Percentiles rank a stretch among this genome's conserved stretches.
phyloP scores from a whole-genome alignment of 116 monocot genomes.

The Dioscorea cayenensis region DNA sequence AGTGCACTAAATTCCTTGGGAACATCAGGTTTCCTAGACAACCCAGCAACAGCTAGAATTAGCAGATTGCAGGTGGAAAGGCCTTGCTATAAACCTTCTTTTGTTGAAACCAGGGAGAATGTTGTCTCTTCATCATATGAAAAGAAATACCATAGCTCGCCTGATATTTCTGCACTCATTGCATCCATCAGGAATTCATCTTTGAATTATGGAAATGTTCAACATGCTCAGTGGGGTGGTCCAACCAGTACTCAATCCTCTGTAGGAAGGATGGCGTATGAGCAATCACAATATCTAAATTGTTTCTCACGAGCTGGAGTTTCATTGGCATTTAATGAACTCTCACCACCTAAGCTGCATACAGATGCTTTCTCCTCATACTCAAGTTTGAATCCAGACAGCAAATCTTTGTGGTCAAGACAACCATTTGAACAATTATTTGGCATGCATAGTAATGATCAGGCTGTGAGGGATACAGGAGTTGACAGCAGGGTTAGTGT shows the following conservation, averaged over 20 bases:
- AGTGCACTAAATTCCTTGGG: conserved; percentile 29
- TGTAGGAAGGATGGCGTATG: conserved; percentile 28
- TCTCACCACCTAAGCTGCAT: conserved; percentile 51
- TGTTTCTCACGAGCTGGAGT: conserved; percentile 34
- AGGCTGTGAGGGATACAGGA: conserved; percentile 11
- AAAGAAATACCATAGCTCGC: conserved; percentile 91
- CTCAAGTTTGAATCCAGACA: conserved; percentile 27
- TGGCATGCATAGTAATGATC: conserved; percentile 33
- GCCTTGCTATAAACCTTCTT: conserved; percentile 36
- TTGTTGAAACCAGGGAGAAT: conserved; percentile 30
- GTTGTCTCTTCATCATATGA: conserved; percentile 23
- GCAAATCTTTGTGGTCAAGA: conserved; percentile 77
- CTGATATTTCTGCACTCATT: conserved; percentile 71
- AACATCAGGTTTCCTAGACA: conserved; percentile 31
- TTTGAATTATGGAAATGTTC: conserved; percentile 38
- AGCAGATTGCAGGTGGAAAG: conserved; percentile 33
- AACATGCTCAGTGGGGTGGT: conserved; percentile 27
- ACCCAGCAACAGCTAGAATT: conserved; percentile 29
- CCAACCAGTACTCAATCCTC: conserved; percentile 42
- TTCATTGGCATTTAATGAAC: conserved; percentile 61
- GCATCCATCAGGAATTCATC: conserved; percentile 41
- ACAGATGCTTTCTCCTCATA: conserved; percentile 42
- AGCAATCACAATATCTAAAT: conserved; percentile 38
- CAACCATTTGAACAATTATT: conserved; percentile 90
- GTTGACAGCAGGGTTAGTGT: conserved; percentile 8